These are phyloP conservation scores for Pichia inconspicua DNA, from an alignment of 1,139 yeast genomes.

Conservation along the genomic window DNA sequence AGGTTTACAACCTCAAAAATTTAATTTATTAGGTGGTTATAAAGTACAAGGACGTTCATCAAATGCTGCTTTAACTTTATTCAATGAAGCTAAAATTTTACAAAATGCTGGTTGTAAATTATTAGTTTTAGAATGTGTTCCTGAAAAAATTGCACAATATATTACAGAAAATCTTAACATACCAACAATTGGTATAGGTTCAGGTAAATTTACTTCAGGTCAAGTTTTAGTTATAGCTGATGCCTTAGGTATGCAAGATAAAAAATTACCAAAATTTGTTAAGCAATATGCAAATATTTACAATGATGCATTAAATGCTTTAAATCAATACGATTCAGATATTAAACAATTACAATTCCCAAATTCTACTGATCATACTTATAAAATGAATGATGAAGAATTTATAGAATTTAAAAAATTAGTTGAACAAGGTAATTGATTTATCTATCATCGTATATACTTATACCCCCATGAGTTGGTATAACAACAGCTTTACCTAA, in stretches of 20 bases:
- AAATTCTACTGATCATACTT: conserved; percentile 52
- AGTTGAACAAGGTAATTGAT: conserved; percentile 15
- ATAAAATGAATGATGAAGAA: conserved; percentile 60
- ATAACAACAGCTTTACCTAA: conserved; percentile 34
- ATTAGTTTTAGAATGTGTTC: conserved; percentile 79
- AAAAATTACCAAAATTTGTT: conserved; percentile 58
- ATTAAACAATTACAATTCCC: conserved; percentile 55
- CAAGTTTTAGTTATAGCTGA: conserved; percentile 89
- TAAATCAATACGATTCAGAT: conserved; percentile 50
- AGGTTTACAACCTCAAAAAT: conserved; percentile 87
- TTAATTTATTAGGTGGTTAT: conserved; percentile 76
- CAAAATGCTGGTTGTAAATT: conserved; percentile 75
- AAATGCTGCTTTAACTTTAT: conserved; percentile 48
- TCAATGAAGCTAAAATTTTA: conserved; percentile 59
- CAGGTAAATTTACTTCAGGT: conserved; percentile 78
- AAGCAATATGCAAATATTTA: conserved; percentile 56
- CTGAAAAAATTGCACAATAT: conserved; percentile 58
- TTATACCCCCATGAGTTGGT: conserved; percentile 48
- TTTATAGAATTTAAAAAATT: conserved; percentile 39
- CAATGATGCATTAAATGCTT: conserved; percentile 43
- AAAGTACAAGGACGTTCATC: conserved; percentile 70
- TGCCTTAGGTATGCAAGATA: conserved; percentile 65
- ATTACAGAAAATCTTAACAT: conserved; percentile 53
- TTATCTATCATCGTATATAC: not conserved
- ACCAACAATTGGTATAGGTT: conserved; percentile 95